phyloP scores from a whole-genome alignment of 345 rosid species.

The Melastoma malabathricum region DNA sequence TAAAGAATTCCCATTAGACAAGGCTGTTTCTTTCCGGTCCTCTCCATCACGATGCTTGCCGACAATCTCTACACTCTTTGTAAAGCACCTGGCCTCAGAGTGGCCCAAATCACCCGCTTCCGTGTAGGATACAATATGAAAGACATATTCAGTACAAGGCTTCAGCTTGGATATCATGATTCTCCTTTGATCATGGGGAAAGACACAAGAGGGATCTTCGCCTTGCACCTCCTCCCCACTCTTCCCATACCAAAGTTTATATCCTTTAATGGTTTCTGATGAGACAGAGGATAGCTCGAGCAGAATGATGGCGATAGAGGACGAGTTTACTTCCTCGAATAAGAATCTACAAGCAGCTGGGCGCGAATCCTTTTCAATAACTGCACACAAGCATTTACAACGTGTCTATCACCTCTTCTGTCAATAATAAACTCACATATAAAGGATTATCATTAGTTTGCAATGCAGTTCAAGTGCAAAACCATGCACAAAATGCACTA shows the following conservation, averaged over 20 bases:
- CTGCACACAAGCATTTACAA: constrained; percentile 7
- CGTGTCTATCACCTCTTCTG: background rate
- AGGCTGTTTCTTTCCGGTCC: constrained; percentile 21
- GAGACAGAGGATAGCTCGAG: constrained; percentile 40
- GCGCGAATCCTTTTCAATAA: constrained; percentile 32
- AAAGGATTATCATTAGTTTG: too few relatives aligned
- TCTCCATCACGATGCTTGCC: constrained; percentile 22
- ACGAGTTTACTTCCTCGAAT: constrained; percentile 66
- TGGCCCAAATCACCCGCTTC: constrained; percentile 47
- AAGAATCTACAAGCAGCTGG: constrained; percentile 76
- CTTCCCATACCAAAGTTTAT: constrained; percentile 84
- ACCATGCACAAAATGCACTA: too few relatives aligned
- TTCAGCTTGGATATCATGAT: constrained; percentile 62
- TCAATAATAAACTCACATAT: too few relatives aligned
- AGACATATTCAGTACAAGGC: constrained; percentile 77
- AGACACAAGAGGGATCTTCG: constrained; percentile 41
- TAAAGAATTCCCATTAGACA: constrained; percentile 23
- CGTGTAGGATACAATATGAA: constrained; percentile 46
- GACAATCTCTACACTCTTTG: constrained; percentile 51
- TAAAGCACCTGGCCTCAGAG: constrained; percentile 58
- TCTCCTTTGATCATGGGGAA: constrained; percentile 62
- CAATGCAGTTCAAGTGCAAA: too few relatives aligned
- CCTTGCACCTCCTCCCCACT: constrained; percentile 42
- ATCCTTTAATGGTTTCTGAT: constrained; percentile 50
- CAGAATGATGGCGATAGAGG: constrained; percentile 44